These are phyloP conservation scores for Acanthamoeba healyi DNA, from an alignment of 208 protist species.

Conservation along the genomic window DNA sequence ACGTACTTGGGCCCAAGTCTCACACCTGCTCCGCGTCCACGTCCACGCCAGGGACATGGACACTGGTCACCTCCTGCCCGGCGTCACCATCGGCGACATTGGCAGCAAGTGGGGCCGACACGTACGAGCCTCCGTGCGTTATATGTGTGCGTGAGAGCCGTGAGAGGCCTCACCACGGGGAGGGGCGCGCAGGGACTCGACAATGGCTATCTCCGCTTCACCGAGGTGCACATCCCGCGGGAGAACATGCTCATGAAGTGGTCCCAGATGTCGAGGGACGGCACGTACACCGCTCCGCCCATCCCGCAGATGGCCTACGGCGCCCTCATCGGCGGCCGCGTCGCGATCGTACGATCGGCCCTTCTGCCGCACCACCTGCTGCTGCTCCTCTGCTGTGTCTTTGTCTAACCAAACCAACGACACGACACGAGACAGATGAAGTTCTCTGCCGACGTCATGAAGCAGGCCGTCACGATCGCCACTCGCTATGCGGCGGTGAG, in stretches of 20 bases:
- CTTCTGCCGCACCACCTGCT: not conserved
- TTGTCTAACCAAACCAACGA: not conserved
- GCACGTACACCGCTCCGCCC: conserved; percentile 8
- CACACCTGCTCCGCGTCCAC: conserved; percentile 81
- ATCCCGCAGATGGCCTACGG: conserved; percentile 70
- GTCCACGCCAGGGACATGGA: not conserved
- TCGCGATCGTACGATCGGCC: not conserved
- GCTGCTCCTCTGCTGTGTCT: not conserved
- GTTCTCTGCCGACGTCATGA: conserved; percentile 36
- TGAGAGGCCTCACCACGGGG: not conserved
- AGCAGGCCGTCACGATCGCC: conserved; percentile 79
- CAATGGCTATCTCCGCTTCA: conserved; percentile 85
- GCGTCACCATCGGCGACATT: conserved; percentile 81
- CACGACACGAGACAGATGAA: conserved; percentile 56
- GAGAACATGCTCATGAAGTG: conserved; percentile 77
- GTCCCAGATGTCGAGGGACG: conserved; percentile 70
- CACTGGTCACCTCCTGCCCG: conserved; percentile 71
- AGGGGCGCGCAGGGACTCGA: conserved; percentile 79
- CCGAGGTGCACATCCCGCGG: conserved; percentile 81
- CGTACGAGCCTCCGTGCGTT: not conserved
- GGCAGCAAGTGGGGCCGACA: conserved; percentile 82
- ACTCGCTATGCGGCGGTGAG: conserved; percentile 80
- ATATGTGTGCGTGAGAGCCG: not conserved
- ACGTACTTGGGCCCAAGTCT: conserved; percentile 84
- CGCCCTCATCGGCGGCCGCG: conserved; percentile 68